Base-by-base conservation (phyloP, 371 early-diverging fungal genomes). In the Mucor irregularis region DNA sequence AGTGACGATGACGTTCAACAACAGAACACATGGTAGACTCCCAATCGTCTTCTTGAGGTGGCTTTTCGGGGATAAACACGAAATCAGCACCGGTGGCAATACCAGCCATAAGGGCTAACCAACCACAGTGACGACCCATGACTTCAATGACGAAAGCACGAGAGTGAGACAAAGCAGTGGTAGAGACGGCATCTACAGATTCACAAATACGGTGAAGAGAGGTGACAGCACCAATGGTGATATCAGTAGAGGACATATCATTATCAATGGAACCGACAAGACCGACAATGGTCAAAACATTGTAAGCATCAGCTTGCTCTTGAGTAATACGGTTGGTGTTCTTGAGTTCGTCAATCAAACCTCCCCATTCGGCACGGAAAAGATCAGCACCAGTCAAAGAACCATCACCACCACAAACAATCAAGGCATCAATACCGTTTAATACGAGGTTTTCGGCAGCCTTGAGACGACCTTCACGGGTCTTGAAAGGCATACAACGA, bases 61-160 rank as follows among this genome's bases (percentile, higher is more conserved):
- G 99, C 11, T 90, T 81, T 73, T 99, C 99, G 8, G 99, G 99
- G 45, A 99, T 85, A 60, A 99, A 96, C 37, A 98, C 88, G 82
- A 93, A 99, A 68, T 99, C 99, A 43, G 99, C 99, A 37, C 96
- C 93, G 1, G 78, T 75, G 8, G 79, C 79, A 54, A 78, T 75
- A 62, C 75, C 97, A 7, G 99, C 93, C 91, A 93, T 95, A 16
- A 99, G 77, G n/a, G 97, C 97, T 22, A 99, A 80, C 99, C 99
- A 99, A 29, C 99, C 99, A 71, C 99, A 99, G 66, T 97, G 93
- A 49, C 99, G 88, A 9, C 99, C 99, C 99, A 99, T 99, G 13
- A 98, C 99, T 73, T 99, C 99, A 35, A 99, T 88, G 1, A 99
- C 97, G 73, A 99, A 99, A 2, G 97, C 97, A 50, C 99, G 91